Evolutionary conservation across 768 basidiomycete genomes (phyloP), one percentile per base, ranked within the genome.

Genomic region (Mycena galericulata): DNA sequence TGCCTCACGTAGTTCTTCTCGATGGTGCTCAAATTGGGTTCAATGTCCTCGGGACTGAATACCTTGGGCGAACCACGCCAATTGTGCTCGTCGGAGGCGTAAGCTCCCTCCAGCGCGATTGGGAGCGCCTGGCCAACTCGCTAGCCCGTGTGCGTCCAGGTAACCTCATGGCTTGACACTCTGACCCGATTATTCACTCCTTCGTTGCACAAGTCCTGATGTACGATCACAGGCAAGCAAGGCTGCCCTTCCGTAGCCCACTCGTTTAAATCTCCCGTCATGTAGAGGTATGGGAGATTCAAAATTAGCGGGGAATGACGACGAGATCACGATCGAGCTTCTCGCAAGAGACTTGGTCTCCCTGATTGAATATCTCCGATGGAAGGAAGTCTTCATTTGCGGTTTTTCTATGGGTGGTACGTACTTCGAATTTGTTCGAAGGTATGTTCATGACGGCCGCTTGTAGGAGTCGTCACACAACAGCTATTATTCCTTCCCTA

Each of bases 351-450:
- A 87, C 68, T 74, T 87, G 38, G 73, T 81, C 11, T 75, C 71
- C 47, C 79, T 87, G n/a, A 68, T 87, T 12, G 65, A 74, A 22
- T 69, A 72, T 51, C 66, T 87, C 20, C 72, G 75, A 20, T 87
- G 85, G 84, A 79, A 76, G 59, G 73, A 83, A 51, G 64, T 87
- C 29, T 76, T 81, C 10, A 68, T 87, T 10, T 84, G 85, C 59
- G 86, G 85, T 4, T 86, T 81, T 73, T 87, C 86, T 2, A 86
- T 87, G 86, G 86, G 86, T 60, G 86, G 86, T 85, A 69, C 10
- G 20, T 38, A 12, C 11, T 20, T 17, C 30, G 22, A 27, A 61
- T 40, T 17, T 53, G 3, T 5, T 24, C 29, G 3, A 15, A 38
- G 22, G 22, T 66, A 26, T 24, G 9, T 22, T 7, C 51, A 26